phyloP scores from a whole-genome alignment of 2,329 filamentous ascomycete species.

The Calonectria ilicicola region DNA sequence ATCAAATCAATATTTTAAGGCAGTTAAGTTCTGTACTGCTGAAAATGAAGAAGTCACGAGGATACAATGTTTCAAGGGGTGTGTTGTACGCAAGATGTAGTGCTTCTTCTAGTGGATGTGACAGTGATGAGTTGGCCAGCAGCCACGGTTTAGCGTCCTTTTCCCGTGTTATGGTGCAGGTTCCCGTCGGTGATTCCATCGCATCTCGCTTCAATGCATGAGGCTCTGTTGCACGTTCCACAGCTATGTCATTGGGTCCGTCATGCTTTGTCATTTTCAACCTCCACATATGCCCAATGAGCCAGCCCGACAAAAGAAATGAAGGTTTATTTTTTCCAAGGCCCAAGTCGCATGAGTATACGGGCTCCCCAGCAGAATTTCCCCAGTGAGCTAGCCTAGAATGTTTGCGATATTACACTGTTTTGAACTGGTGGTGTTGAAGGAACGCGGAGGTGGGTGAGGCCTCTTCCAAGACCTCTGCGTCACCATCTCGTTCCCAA shows the following conservation, averaged over 20 bases:
- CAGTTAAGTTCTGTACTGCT: too few relatives aligned
- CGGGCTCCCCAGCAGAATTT: not conserved
- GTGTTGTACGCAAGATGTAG: too few relatives aligned
- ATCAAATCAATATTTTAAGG: too few relatives aligned
- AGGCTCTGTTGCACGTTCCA: not conserved
- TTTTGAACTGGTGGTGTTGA: not conserved
- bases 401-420: not conserved
- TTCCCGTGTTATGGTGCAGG: not conserved
- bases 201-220: not conserved
- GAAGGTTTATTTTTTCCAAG: not conserved
- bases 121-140: not conserved
- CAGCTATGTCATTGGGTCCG: not conserved
- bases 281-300: not conserved
- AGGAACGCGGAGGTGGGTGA: constrained; percentile 6
- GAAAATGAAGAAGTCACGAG: too few relatives aligned
- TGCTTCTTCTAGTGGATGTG: not conserved
- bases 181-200: not conserved
- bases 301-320: not conserved
- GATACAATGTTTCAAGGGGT: too few relatives aligned
- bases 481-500: not conserved
- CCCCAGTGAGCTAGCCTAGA: not conserved
- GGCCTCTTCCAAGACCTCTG: constrained; percentile 6
- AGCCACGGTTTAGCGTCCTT: not conserved
- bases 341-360: not conserved
- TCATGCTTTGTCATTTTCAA: not conserved